Percentiles rank a stretch among this genome's conserved stretches.
These are phyloP conservation scores for Verbascum thapsus DNA, from an alignment of 257 asterid species.

Conservation along the genomic window DNA sequence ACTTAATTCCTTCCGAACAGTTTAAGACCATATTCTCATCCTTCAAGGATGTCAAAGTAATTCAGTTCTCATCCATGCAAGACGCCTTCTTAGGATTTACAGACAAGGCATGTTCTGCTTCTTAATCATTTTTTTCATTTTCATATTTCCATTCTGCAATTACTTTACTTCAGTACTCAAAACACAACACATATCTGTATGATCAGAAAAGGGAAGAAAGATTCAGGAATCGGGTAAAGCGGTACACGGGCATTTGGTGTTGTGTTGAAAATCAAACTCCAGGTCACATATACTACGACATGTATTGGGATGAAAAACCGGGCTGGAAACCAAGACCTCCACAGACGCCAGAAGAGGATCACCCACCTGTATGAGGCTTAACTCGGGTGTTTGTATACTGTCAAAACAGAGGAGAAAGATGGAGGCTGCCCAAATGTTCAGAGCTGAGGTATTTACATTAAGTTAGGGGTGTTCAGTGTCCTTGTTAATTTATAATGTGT, in stretches of 20 bases:
- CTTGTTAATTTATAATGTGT: slow-evolving; percentile 28
- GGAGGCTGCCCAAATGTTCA: slow-evolving; percentile 11
- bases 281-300: slow-evolving; percentile 90
- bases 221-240: slow-evolving; percentile 84
- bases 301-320: slow-evolving; percentile 97
- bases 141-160: not conserved
- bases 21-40: slow-evolving; percentile 67
- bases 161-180: not conserved
- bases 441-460: not conserved
- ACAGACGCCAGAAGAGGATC: slow-evolving; percentile 77
- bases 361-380: slow-evolving; percentile 68
- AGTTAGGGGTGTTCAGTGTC: not conserved
- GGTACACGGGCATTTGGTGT: slow-evolving; percentile 92
- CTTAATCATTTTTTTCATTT: not conserved
- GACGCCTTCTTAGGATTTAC: slow-evolving; percentile 83
- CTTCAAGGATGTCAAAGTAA: slow-evolving; percentile 82
- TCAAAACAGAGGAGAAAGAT: not conserved
- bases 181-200: slow-evolving; percentile 1
- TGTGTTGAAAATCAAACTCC: slow-evolving; percentile 69
- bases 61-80: slow-evolving; percentile 92
- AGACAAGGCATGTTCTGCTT: slow-evolving; percentile 66
- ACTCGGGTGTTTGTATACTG: slow-evolving; percentile 5
- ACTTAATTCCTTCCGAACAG: slow-evolving; percentile 48
- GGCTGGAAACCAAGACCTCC: slow-evolving; percentile 90
- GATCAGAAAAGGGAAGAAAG: slow-evolving; percentile 69